Conservation (phyloP, 441 rosid genomes). For the Codiaeum variegatum region DNA sequence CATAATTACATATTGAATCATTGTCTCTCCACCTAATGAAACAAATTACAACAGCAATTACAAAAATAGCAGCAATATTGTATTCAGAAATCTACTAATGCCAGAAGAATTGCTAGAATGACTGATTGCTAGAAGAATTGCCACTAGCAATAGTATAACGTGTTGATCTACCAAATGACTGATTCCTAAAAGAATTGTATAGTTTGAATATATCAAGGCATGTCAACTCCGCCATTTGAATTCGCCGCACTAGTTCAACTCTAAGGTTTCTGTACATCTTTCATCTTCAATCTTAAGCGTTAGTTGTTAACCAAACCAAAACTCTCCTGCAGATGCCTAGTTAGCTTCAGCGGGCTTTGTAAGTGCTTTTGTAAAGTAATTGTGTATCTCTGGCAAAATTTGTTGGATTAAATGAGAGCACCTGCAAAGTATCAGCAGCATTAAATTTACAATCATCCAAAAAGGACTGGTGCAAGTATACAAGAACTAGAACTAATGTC, state of each 20-base stretch:
- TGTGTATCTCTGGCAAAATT: constrained; percentile 67
- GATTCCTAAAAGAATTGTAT: not conserved
- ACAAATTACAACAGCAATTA: not conserved
- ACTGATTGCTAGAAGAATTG: too few species aligned
- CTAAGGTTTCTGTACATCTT: constrained; percentile 17
- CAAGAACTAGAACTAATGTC: not conserved
- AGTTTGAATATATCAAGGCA: not conserved
- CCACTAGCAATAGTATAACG: too few species aligned
- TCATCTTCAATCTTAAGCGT: constrained; percentile 11
- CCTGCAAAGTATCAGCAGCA: constrained; percentile 44
- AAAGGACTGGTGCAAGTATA: not conserved
- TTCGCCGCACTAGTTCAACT: constrained; percentile 13
- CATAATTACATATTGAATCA: not conserved
- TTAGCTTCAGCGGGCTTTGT: constrained; percentile 48
- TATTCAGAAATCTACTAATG: not conserved
- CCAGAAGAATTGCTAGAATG: too few species aligned
- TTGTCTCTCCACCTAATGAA: not conserved
- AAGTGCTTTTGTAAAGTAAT: constrained; percentile 62
- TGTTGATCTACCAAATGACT: not conserved
- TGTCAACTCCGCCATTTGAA: not conserved
- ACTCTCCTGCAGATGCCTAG: constrained; percentile 38
- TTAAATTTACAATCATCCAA: not conserved
- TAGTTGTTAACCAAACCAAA: constrained; percentile 1
- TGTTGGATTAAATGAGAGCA: constrained; percentile 59
- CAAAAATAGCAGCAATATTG: not conserved